Base-by-base conservation (phyloP, 495 filamentous ascomycete species). In the Penicillium samsonianum region DNA sequence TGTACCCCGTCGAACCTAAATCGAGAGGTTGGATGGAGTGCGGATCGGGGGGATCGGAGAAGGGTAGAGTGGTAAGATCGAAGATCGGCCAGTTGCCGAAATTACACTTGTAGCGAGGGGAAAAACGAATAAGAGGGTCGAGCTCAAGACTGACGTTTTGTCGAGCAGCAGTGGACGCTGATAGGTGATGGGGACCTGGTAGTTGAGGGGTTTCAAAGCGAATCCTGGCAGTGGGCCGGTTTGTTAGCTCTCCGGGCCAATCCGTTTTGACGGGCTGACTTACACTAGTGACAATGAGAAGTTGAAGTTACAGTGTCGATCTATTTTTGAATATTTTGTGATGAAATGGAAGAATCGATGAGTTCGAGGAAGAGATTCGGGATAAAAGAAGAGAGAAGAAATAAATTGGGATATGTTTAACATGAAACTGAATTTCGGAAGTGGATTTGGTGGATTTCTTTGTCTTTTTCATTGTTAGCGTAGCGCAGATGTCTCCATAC, bases 131-230 rank as follows among this genome's bases (percentile, higher is more conserved):
- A 30, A 57, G 50, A 64, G 22, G 52, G 30, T 17, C 55, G 43
- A 59, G 53, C 40, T 58, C 55, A 58, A 51, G 44, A 38, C 58
- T 64, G 63, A 66, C 60, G 65, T 65, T 62, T 59, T 59, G 50
- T 54, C 47, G 57, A 49, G n/a, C 26, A 56, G 52, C 2, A 41
- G 35, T 30, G 54, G 50, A 16, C 35, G 35, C 45, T 66, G 64
- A 66, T 66, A 66, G 64, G 61, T 28, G 60, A 38, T 42, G 55
- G 14, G n/a, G 43, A 55, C 5, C 25, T 53, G 40, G 33, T 38
- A 12, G 37, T 40, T 40, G 62, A 52, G 50, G 54, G 47, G 35
- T 58, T 35, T 30, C 35, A 30, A 45, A 61, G 43, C 48, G 20
- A 59, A 53, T 42, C 56, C 47, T 48, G 35, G 35, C 43, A 5